phyloP scores from a whole-genome alignment of 2,329 filamentous ascomycete species.

The Fusarium globosum region DNA sequence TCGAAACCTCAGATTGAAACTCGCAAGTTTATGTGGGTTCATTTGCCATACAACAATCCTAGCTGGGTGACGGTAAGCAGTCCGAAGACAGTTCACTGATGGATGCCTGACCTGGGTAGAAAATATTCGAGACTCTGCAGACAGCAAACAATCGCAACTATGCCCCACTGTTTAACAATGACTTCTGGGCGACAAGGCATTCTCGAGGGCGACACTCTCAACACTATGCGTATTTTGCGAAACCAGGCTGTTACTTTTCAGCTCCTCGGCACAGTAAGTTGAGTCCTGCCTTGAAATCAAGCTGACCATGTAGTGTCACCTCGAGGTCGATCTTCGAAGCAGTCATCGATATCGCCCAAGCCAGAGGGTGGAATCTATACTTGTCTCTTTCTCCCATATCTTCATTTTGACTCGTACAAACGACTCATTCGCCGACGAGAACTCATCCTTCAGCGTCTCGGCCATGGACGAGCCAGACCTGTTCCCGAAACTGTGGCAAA shows the following conservation, averaged over 20 bases:
- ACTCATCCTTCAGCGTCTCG: conserved; percentile 63
- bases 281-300: rapidly evolving
- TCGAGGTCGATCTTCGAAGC: conserved; percentile 45
- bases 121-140: conserved; percentile 58
- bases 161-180: conserved; percentile 55
- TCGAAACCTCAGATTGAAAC: conserved; percentile 48
- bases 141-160: conserved; percentile 52
- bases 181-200: conserved; percentile 62
- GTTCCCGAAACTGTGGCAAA: conserved; percentile 65
- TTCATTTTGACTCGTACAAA: conserved; percentile 73
- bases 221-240: conserved; percentile 61
- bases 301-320: conserved; percentile 49
- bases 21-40: conserved; percentile 68
- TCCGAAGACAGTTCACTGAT: not conserved
- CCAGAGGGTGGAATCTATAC: conserved; percentile 52
- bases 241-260: conserved; percentile 60
- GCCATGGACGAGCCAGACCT: conserved; percentile 65
- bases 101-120: conserved; percentile 43
- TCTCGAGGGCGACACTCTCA: conserved; percentile 61
- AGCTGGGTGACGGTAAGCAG: conserved; percentile 64
- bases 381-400: conserved; percentile 67
- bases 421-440: conserved; percentile 66
- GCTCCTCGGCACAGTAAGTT: conserved; percentile 51
- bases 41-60: conserved; percentile 67
- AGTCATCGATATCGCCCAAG: conserved; percentile 47